phyloP scores from a whole-genome alignment of 805 yeast species.

The Metschnikowia vanudenii region DNA sequence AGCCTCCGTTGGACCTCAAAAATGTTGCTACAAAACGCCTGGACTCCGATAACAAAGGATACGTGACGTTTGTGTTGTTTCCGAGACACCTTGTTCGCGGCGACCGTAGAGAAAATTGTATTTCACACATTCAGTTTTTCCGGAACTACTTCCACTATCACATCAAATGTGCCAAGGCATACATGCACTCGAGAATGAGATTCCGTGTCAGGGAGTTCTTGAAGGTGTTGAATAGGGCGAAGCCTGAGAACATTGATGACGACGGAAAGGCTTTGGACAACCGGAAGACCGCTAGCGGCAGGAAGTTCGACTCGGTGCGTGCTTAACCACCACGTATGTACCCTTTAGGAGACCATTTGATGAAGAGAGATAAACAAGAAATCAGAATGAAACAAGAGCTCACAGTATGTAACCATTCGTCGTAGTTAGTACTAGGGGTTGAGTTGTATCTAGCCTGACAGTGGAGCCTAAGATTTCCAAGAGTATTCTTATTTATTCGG shows the following conservation, averaged over 20 bases:
- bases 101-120: slow-evolving; percentile 77
- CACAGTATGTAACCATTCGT: too few species aligned
- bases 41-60: slow-evolving; percentile 46
- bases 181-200: slow-evolving; percentile 98
- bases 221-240: slow-evolving; percentile 94
- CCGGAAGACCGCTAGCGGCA: slow-evolving; percentile 71
- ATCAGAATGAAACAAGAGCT: too few species aligned
- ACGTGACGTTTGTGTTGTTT: slow-evolving; percentile 70
- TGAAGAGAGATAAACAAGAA: too few species aligned
- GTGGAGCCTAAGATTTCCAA: too few species aligned
- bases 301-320: slow-evolving; percentile 50
- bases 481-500: too few species aligned
- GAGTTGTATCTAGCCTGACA: too few species aligned
- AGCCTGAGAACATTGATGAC: slow-evolving; percentile 83
- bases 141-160: slow-evolving; percentile 98
- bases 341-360: too few species aligned
- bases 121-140: slow-evolving; percentile 87
- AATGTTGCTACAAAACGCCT: slow-evolving; percentile 41
- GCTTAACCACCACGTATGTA: slow-evolving; percentile 1
- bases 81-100: slow-evolving; percentile 70
- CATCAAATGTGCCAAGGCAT: slow-evolving; percentile 97
- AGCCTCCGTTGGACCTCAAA: slow-evolving; percentile 82
- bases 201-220: slow-evolving; percentile 90
- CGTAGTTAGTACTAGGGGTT: too few species aligned
- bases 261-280: slow-evolving; percentile 48